Evolutionary conservation across 352 stramenopile genomes (phyloP), one percentile per base, ranked within the genome.

Genomic region (Detonula confervacea): DNA sequence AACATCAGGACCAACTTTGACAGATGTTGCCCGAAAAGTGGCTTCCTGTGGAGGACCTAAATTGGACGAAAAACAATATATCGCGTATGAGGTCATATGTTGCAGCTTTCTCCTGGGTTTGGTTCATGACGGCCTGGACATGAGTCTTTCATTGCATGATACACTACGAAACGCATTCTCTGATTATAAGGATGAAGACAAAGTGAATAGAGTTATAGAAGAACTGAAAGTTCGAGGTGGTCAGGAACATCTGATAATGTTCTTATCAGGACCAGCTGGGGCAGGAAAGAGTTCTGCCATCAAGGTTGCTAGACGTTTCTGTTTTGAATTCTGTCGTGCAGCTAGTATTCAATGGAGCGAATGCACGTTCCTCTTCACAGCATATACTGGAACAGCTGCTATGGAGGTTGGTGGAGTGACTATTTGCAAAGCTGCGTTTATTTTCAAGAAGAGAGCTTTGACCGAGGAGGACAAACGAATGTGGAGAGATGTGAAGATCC

Each of bases 401-500:
- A 44, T 57, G 8, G 60, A 14, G 1, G 47, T 70, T 66, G 51
- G 35, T 66, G 60, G 61, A 14, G 9, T 51, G 0, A 79, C 61
- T n/a, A 74, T 74, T 20, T 60, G 39, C 57, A 67, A 78, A 63
- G 52, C 35, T 22, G 57, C 56, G 18, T 70, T 69, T 57, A 7
- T 77, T 2, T 70, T 64, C 12, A 63, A 59, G 20, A 1, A 44
- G 14, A 63, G n/a, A 12, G n/a, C 39, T 18, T 49, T 63, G 27
- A 47, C 12, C 12, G 8, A 47, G 16, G 55, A 63, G 25, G 55
- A 63, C 25, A 63, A 20, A 8, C 2, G 29, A 18, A 12, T 55
- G 42, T 80, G 72, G 62, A 35, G 70, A 29, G 25, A 84, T 57
- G 76, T 84, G 24, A 55, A 29, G 29, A 64, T 84, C 20, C 37